phyloP scores from a whole-genome alignment of 768 basidiomycete genomes.

The Suillus spraguei region DNA sequence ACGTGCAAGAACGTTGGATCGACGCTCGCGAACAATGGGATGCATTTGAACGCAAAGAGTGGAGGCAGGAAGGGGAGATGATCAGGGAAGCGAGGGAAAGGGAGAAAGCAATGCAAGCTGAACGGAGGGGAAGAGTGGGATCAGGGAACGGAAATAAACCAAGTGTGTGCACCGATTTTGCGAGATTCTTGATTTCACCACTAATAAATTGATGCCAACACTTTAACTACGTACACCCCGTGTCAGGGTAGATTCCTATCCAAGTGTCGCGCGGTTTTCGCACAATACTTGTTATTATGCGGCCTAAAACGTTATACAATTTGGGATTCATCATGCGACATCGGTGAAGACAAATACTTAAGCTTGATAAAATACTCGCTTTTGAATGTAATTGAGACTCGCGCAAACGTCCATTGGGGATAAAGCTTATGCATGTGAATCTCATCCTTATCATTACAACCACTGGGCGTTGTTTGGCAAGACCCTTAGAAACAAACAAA shows the following conservation, averaged over 20 bases:
- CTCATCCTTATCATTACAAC: too few species aligned
- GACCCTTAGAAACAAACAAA: constrained; percentile 12
- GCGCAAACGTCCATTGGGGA: neutral
- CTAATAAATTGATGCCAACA: neutral
- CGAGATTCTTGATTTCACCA: neutral
- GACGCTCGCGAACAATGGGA: constrained; percentile 84
- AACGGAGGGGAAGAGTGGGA: constrained; percentile 16
- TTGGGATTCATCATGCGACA: neutral
- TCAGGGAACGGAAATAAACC: constrained; percentile 31
- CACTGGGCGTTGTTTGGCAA: constrained; percentile 11
- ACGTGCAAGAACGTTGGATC: constrained; percentile 95
- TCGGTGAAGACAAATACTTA: neutral
- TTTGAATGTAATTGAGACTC: neutral
- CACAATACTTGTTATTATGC: neutral
- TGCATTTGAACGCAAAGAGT: constrained; percentile 73
- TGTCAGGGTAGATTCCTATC: neutral
- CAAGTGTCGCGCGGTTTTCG: neutral
- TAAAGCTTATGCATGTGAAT: neutral
- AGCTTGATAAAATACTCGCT: neutral
- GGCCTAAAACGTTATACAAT: neutral
- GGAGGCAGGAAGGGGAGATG: constrained; percentile 72
- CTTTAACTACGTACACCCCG: constrained; percentile 27
- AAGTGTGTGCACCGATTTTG: neutral
- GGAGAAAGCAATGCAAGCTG: constrained; percentile 14
- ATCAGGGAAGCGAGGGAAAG: constrained; percentile 27